Percentiles rank a stretch among this genome's conserved stretches.
phyloP scores from a whole-genome alignment of 2,329 filamentous ascomycete genomes.

The Neophaeococcomyces aloes region DNA sequence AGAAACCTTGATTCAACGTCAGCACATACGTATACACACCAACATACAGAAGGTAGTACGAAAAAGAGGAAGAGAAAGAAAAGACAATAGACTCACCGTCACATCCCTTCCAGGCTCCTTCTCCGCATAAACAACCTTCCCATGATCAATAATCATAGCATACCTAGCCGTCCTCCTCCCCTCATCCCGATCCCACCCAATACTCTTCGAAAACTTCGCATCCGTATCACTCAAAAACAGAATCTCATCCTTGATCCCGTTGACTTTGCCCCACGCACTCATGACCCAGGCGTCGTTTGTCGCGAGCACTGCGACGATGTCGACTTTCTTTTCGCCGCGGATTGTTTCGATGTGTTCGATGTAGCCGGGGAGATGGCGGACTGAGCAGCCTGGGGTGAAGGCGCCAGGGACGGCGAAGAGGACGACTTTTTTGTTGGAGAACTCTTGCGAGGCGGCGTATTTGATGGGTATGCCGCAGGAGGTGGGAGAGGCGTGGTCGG shows the following conservation, averaged over 20 bases:
- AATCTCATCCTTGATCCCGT: conserved; percentile 61
- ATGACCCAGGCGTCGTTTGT: conserved; percentile 81
- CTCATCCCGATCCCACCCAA: conserved; percentile 67
- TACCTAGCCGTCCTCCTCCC: conserved; percentile 58
- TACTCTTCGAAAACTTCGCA: conserved; percentile 62
- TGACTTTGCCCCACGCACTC: conserved; percentile 84
- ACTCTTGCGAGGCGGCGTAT: conserved; percentile 71
- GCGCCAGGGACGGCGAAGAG: conserved; percentile 62
- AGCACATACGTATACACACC: too few species aligned
- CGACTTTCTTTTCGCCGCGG: conserved; percentile 71
- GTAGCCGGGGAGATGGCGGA: conserved; percentile 70
- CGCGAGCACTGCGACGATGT: conserved; percentile 69
- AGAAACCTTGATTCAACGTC: too few species aligned
- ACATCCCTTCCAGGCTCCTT: conserved; percentile 44
- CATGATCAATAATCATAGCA: conserved; percentile 71
- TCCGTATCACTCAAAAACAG: conserved; percentile 68
- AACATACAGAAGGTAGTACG: too few species aligned
- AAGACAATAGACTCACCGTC: conserved; percentile 24
- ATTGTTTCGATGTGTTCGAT: conserved; percentile 60
- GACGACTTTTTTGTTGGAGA: conserved; percentile 60
- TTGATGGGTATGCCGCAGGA: conserved; percentile 67
- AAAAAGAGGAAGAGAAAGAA: too few species aligned
- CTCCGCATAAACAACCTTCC: conserved; percentile 72
- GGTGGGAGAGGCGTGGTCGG: conserved; percentile 56
- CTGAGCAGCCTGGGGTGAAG: conserved; percentile 81